Evolutionary conservation across 2,329 filamentous ascomycete genomes (phyloP).

Genomic region (Alternaria atra): DNA sequence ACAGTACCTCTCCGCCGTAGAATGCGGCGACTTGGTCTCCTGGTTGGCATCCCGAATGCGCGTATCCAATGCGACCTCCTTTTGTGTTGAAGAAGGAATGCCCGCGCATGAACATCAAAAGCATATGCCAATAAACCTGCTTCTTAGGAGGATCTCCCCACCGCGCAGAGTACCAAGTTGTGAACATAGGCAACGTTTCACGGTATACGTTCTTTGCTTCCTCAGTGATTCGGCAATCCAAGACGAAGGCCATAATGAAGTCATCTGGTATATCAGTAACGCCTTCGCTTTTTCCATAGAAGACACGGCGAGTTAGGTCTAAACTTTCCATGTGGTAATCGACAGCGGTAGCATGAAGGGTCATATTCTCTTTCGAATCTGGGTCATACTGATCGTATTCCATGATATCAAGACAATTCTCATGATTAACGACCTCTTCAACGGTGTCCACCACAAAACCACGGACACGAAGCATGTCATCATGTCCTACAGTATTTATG

Average conservation of each 20-base stretch:
- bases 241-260: not conserved
- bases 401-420: not conserved
- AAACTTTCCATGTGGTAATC: fast-evolving
- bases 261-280: not conserved
- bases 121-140: fast-evolving
- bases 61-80: not conserved
- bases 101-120: not conserved
- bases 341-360: fast-evolving
- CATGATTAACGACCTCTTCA: too few relatives aligned
- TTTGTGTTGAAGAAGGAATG: not conserved
- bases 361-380: not conserved
- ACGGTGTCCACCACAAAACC: too few relatives aligned
- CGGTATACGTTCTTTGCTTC: not conserved
- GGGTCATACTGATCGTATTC: fast-evolving
- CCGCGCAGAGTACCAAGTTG: not conserved
- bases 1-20: not conserved
- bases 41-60: not conserved
- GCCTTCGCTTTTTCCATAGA: not conserved
- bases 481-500: too few relatives aligned
- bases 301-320: not conserved
- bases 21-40: not conserved
- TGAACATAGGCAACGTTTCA: fast-evolving
- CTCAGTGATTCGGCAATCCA: not conserved
- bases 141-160: not conserved
- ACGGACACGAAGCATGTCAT: too few relatives aligned